Conservation (phyloP, 768 basidiomycete species). For the Chiua virens region DNA sequence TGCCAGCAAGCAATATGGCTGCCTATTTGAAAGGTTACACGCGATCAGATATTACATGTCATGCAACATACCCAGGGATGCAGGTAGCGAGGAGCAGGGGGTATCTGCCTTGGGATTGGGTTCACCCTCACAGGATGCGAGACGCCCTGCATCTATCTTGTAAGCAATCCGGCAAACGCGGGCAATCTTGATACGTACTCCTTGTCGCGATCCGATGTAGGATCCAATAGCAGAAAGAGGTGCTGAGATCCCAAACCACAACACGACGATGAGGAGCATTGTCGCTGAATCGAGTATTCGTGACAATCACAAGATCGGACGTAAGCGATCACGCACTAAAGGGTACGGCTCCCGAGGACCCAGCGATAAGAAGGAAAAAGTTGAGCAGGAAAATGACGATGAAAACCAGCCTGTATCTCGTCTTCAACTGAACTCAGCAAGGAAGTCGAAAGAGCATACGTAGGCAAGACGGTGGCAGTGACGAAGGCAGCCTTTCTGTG, state of each 20-base stretch:
- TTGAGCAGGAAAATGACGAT: slow-evolving; percentile 86
- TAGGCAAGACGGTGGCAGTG: slow-evolving; percentile 86
- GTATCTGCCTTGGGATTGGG: slow-evolving; percentile 95
- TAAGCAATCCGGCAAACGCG: slow-evolving; percentile 1
- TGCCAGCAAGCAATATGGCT: slow-evolving; percentile 80
- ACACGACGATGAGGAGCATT: slow-evolving; percentile 75
- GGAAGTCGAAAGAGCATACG: slow-evolving; percentile 46
- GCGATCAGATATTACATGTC: not conserved
- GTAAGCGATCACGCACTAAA: slow-evolving; percentile 58
- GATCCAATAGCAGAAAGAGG: slow-evolving; percentile 86
- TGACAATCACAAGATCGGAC: not conserved
- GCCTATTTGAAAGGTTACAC: slow-evolving; percentile 40
- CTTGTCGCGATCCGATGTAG: slow-evolving; percentile 84
- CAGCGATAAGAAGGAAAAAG: slow-evolving; percentile 79
- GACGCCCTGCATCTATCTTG: slow-evolving; percentile 48
- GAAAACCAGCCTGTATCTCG: slow-evolving; percentile 67
- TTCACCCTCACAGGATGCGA: slow-evolving; percentile 87
- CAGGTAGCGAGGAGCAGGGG: slow-evolving; percentile 82
- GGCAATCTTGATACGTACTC: slow-evolving; percentile 48
- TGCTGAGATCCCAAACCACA: slow-evolving; percentile 95
- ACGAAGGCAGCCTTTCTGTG: slow-evolving; percentile 81
- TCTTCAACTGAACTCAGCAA: slow-evolving; percentile 5
- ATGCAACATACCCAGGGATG: slow-evolving; percentile 63
- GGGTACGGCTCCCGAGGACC: slow-evolving; percentile 93
- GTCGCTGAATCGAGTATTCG: slow-evolving; percentile 50